phyloP scores from a whole-genome alignment of 2,329 filamentous ascomycete genomes.

The Annulohypoxylon truncatum region DNA sequence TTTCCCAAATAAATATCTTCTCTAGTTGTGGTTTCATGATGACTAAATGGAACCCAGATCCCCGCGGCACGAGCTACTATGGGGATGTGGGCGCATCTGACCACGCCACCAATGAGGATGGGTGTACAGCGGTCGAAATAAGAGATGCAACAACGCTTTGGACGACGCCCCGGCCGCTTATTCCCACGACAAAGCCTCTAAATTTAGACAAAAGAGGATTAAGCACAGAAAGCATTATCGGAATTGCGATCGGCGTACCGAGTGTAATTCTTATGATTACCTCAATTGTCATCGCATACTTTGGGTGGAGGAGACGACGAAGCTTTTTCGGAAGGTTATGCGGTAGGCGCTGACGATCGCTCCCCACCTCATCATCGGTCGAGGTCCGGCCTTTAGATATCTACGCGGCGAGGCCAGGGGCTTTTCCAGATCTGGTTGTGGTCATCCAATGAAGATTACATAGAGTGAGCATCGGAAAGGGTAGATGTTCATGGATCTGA shows the following conservation, averaged over 20 bases:
- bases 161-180: neutral
- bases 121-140: neutral
- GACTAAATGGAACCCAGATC: neutral
- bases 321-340: neutral
- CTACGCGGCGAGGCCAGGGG: neutral
- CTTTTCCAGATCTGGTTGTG: neutral
- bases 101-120: neutral
- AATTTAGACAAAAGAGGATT: neutral
- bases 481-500: neutral
- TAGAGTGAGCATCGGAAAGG: neutral
- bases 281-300: neutral
- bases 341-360: neutral
- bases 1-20: neutral
- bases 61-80: neutral
- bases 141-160: neutral
- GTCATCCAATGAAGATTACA: neutral
- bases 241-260: neutral
- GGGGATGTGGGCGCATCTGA: neutral
- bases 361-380: neutral
- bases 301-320: neutral
- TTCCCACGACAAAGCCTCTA: neutral
- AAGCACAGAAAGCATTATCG: neutral
- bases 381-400: neutral
- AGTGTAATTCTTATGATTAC: neutral
- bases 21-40: neutral